Evolutionary conservation across 1,139 yeast genomes (phyloP).

Genomic region (Yueomyces sp.): DNA sequence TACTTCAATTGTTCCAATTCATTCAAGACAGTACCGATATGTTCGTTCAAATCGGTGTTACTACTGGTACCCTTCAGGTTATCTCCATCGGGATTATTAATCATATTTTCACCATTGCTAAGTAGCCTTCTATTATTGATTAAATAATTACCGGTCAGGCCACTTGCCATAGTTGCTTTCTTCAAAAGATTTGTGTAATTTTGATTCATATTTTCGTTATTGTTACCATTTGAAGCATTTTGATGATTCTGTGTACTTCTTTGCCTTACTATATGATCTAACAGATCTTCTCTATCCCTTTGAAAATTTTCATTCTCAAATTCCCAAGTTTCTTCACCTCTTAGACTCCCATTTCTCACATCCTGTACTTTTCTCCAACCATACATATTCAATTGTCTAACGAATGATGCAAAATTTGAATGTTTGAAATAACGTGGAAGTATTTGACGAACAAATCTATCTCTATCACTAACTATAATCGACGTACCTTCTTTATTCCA

Average conservation of each 20-base stretch:
- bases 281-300: slow-evolving; percentile 55
- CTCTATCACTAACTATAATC: slow-evolving; percentile 75
- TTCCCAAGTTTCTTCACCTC: slow-evolving; percentile 39
- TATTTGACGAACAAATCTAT: slow-evolving; percentile 73
- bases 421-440: slow-evolving; percentile 89
- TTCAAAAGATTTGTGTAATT: background rate
- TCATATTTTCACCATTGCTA: slow-evolving; percentile 1
- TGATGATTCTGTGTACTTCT: slow-evolving; percentile 9
- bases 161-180: background rate
- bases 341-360: slow-evolving; percentile 28
- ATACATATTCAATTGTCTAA: slow-evolving; percentile 86
- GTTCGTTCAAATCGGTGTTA: slow-evolving; percentile 2
- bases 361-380: slow-evolving; percentile 88
- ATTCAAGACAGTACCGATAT: slow-evolving; percentile 39
- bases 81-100: slow-evolving; percentile 1
- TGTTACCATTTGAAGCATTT: slow-evolving; percentile 7
- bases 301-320: slow-evolving; percentile 75
- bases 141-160: background rate
- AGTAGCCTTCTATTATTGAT: background rate
- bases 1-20: slow-evolving; percentile 69
- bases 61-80: background rate
- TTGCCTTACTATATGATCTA: slow-evolving; percentile 56
- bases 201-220: slow-evolving; percentile 3
- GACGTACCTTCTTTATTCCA: slow-evolving; percentile 84
- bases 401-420: slow-evolving; percentile 87